Evolutionary conservation across 805 yeast genomes (phyloP).

Genomic region (Spathaspora girioi): DNA sequence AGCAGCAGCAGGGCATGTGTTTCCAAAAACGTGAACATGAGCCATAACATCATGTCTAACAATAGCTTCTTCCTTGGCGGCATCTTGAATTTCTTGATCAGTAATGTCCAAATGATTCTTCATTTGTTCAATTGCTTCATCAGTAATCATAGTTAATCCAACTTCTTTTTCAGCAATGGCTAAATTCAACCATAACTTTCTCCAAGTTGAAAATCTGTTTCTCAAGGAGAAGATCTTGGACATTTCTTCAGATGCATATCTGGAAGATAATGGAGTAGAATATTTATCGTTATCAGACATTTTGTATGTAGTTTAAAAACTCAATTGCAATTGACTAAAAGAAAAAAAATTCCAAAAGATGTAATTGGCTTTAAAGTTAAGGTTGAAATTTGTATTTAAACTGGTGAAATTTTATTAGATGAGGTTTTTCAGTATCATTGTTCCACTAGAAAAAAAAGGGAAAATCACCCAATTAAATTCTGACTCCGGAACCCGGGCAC

Average conservation of each 20-base stretch:
- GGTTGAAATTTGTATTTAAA: no score
- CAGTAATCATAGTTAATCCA: slow-evolving; percentile 80
- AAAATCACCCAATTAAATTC: neutral
- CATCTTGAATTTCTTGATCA: slow-evolving; percentile 87
- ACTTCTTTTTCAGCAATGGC: slow-evolving; percentile 94
- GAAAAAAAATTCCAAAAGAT: neutral
- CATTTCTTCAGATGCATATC: slow-evolving; percentile 99
- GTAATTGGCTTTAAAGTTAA: neutral
- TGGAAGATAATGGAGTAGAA: slow-evolving; percentile 88
- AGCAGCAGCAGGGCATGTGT: slow-evolving; percentile 91
- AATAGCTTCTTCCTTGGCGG: slow-evolving; percentile 91
- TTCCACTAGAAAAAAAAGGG: no score
- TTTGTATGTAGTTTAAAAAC: neutral
- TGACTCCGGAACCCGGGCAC: neutral
- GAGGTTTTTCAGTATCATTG: no score
- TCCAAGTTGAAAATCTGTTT: slow-evolving; percentile 96
- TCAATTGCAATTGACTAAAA: neutral
- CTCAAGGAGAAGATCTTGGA: slow-evolving; percentile 85
- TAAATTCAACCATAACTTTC: slow-evolving; percentile 91
- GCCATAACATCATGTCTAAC: slow-evolving; percentile 99
- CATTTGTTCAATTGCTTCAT: slow-evolving; percentile 90
- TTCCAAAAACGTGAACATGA: slow-evolving; percentile 94
- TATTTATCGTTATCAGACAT: slow-evolving; percentile 56
- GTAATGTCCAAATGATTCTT: slow-evolving; percentile 72
- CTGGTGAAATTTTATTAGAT: no score